These are phyloP conservation scores for Gossypium anomalum DNA, from an alignment of 345 rosid species.

Conservation along the genomic window DNA sequence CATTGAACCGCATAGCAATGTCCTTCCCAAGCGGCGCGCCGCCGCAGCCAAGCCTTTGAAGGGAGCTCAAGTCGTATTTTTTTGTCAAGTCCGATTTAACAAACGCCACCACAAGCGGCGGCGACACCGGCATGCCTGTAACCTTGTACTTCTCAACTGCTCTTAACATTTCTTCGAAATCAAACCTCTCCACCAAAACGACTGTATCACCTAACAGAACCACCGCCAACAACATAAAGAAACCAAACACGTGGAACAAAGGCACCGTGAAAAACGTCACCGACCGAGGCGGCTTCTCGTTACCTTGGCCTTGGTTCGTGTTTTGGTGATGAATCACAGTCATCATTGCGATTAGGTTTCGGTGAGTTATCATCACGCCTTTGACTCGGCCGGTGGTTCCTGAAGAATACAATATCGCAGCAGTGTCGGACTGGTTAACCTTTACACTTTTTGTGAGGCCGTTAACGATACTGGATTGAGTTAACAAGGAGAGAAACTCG, in stretches of 20 bases:
- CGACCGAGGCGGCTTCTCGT: conserved; percentile 25
- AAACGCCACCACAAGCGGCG: conserved; percentile 65
- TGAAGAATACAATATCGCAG: conserved; percentile 69
- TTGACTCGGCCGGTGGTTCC: conserved; percentile 79
- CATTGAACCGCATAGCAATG: conserved; percentile 47
- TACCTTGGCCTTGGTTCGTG: conserved; percentile 3
- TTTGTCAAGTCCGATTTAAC: conserved; percentile 59
- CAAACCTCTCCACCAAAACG: conserved; percentile 50
- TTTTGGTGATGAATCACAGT: conserved; percentile 32
- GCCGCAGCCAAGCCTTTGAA: conserved; percentile 51
- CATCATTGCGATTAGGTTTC: conserved; percentile 58
- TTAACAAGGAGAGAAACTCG: conserved; percentile 52
- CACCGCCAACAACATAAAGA: conserved; percentile 40
- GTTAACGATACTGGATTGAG: conserved; percentile 12
- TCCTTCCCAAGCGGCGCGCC: conserved; percentile 84
- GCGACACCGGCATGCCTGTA: conserved; percentile 68
- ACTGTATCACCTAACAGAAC: conserved; percentile 38
- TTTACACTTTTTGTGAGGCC: conserved; percentile 12
- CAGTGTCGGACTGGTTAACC: conserved; percentile 61
- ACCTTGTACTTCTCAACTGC: conserved; percentile 59
- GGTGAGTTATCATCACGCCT: conserved; percentile 63
- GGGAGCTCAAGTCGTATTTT: conserved; percentile 61
- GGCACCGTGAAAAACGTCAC: conserved; percentile 51
- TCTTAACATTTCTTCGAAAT: conserved; percentile 45
- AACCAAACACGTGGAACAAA: conserved; percentile 49